A percentile compares a stretch with the other conserved stretches of the same genome.
Conservation (phyloP, 805 yeast species). For the Candida nitratophila region DNA sequence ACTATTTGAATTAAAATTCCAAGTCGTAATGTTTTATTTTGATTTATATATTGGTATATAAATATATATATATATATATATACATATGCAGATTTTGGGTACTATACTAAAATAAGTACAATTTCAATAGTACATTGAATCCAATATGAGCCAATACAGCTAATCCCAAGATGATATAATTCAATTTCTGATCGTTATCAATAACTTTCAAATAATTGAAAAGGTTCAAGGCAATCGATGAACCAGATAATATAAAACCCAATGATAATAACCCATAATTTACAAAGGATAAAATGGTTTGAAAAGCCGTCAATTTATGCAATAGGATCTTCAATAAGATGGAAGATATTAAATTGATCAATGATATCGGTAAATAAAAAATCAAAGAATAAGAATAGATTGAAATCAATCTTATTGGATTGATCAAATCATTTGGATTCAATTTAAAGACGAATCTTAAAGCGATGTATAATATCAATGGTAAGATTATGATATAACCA, state of each 20-base stretch:
- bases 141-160: background rate
- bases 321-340: constrained; percentile 32
- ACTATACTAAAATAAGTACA: background rate
- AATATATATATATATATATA: background rate
- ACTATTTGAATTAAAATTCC: too few species aligned
- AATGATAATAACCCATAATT: constrained; percentile 57
- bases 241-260: constrained; percentile 59
- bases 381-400: constrained; percentile 81
- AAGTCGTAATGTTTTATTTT: too few species aligned
- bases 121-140: background rate
- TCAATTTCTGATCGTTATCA: background rate
- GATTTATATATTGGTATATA: background rate
- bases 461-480: constrained; percentile 44
- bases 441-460: constrained; percentile 51
- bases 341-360: constrained; percentile 51
- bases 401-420: constrained; percentile 56
- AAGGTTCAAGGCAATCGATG: constrained; percentile 41
- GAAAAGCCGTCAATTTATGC: constrained; percentile 31
- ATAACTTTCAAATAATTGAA: constrained; percentile 27
- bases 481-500: constrained; percentile 68
- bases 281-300: constrained; percentile 24
- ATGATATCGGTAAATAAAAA: constrained; percentile 80
- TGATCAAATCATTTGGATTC: constrained; percentile 30
- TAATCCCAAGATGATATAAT: background rate
- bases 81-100: too few species aligned